Base-by-base conservation (phyloP, 1,139 yeast species). In the Yamadazyma sp. region DNA sequence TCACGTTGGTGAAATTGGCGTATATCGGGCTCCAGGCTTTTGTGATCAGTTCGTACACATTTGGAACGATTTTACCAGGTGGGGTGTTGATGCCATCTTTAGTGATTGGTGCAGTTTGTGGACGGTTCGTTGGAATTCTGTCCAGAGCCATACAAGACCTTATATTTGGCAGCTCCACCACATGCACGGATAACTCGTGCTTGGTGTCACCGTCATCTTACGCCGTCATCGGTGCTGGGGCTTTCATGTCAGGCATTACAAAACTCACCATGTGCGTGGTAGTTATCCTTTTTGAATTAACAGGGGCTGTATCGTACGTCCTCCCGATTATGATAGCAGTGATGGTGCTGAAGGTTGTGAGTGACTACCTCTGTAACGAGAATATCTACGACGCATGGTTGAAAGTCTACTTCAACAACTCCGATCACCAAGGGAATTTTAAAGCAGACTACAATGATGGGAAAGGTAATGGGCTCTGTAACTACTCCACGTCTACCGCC, bases 21-120 rank as follows among this genome's bases (percentile, higher is more conserved):
- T 66, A 72, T 31, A 74, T 82, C 6, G 63, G 76, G 1, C 33
- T 75, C 0, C 73, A 75, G 42, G 89, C 87, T 1, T 70, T 81
- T 41, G 39, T 69, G 2, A 59, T 81, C 26, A 78, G 83, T 1
- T 63, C 74, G 18, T 57, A 79, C 20, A 77, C 85, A 0, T 78
- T 78, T 57, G 88, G 87, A 1, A 58, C 80, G 39, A 80, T 79
- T 50, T 64, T 81, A 3, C 87, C 88, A 0, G 76, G 83, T 34
- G 88, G 88, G 12, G 78, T 82, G 12, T 79, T 81, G 48, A 83
- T 82, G 10, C 88, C 88, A 1, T 76, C 84, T 1, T 78, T 82
- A 81, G 83, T 80, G 1, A 68, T 75, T 36, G 88, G 88, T 8
- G 87, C 87, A 0, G 59, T 81, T 9, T 78, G 77, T 61, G 88